Conservation (phyloP, 768 basidiomycete species). For the Chiua virens region DNA sequence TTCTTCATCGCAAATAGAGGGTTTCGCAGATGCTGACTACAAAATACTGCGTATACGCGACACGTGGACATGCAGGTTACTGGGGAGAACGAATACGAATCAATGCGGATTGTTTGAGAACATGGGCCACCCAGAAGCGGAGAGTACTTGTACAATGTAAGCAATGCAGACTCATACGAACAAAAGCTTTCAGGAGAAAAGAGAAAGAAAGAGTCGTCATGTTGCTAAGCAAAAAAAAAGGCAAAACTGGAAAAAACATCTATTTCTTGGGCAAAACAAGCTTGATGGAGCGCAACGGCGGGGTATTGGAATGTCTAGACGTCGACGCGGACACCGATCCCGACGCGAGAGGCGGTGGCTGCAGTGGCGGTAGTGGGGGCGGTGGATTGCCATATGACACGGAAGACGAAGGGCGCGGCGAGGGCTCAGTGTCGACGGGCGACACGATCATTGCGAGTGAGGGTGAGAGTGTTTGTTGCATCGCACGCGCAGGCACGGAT, state of each 20-base stretch:
- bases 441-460: slow-evolving; percentile 37
- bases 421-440: slow-evolving; percentile 33
- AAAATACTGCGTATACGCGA: too few relatives aligned
- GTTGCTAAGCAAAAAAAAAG: background rate
- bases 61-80: too few relatives aligned
- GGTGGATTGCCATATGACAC: slow-evolving; percentile 17
- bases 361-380: slow-evolving; percentile 13
- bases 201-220: background rate
- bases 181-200: background rate
- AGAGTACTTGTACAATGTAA: too few relatives aligned
- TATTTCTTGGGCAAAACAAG: slow-evolving; percentile 25
- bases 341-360: slow-evolving; percentile 1
- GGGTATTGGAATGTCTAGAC: slow-evolving; percentile 25
- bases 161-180: background rate
- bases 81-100: too few relatives aligned
- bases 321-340: background rate
- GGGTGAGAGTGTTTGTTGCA: slow-evolving; percentile 35
- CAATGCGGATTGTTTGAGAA: too few relatives aligned
- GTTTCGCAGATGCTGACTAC: too few relatives aligned
- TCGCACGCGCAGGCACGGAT: slow-evolving; percentile 27
- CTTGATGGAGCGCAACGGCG: slow-evolving; percentile 30
- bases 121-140: too few relatives aligned
- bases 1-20: too few relatives aligned
- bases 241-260: background rate
- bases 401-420: slow-evolving; percentile 31